Conservation (phyloP, 2,329 filamentous ascomycete species). For the Akanthomyces uredinophilus region DNA sequence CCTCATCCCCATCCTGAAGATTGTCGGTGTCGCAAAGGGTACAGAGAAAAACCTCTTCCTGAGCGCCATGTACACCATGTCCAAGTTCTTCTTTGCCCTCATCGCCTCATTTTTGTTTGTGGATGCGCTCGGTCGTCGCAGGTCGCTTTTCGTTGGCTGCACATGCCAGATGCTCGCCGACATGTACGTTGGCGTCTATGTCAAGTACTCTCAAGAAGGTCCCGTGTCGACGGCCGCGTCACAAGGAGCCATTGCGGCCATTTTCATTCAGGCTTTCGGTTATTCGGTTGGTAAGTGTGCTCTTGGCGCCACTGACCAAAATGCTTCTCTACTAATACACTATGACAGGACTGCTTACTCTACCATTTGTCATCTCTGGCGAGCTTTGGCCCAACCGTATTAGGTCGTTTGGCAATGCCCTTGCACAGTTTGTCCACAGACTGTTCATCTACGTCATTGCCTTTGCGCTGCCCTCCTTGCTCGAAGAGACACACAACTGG, state of each 20-base stretch:
- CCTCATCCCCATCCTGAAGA: constrained; percentile 35
- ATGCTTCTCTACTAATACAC: constrained; percentile 9
- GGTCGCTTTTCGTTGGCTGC: constrained; percentile 32
- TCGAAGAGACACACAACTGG: constrained; percentile 30
- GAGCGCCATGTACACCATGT: constrained; percentile 37
- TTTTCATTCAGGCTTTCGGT: constrained; percentile 42
- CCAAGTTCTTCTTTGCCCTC: constrained; percentile 38
- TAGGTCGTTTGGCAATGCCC: constrained; percentile 38
- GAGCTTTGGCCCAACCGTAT: constrained; percentile 43
- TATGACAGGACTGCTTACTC: constrained; percentile 27
- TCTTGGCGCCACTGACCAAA: too few species aligned
- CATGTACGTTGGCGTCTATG: constrained; percentile 36
- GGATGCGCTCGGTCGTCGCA: constrained; percentile 37
- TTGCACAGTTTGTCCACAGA: constrained; percentile 25
- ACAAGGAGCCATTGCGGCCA: constrained; percentile 36
- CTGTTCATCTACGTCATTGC: constrained; percentile 30
- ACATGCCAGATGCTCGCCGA: constrained; percentile 35
- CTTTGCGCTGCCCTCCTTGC: constrained; percentile 27
- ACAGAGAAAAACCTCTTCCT: constrained; percentile 32
- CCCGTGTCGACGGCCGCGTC: constrained; percentile 25
- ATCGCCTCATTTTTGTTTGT: constrained; percentile 40
- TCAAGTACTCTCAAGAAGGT: constrained; percentile 29
- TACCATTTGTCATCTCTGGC: constrained; percentile 40
- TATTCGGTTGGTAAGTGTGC: constrained; percentile 31
- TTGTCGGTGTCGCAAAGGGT: constrained; percentile 29